Evolutionary conservation across 2,329 filamentous ascomycete species (phyloP), one percentile per base, ranked within the genome.

Genomic region (Endoconidiophora laricicola): DNA sequence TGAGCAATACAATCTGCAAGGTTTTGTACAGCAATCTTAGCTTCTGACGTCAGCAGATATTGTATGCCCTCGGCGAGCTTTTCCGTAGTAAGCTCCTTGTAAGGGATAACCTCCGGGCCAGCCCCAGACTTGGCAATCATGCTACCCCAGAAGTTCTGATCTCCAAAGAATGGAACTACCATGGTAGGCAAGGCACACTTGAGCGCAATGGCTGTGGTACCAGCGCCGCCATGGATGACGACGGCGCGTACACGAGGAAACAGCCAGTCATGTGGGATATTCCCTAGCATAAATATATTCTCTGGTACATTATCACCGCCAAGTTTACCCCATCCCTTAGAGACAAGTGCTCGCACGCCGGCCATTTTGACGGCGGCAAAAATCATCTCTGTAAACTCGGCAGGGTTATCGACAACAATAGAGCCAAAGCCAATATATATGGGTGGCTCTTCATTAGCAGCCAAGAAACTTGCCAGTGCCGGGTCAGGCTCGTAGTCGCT

Each of bases 101-200:
- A 83, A 0, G 81, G 81, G 6, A 85, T 71, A 1, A 80, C 73
- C 40, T 73, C 65, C 0, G 81, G 78, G 0, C 83, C 83, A 0
- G 80, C 81, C 23, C 73, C 72, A 1, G 77, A 70, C 33, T 70
- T 73, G 3, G 69, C 70, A 1, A 86, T 70, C 76, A 83, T 83
- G 16, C 70, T 68, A 2, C 82, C 83, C 83, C 83, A 87, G 59
- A 87, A 87, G 45, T 80, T 73, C 61, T 87, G 83, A 58, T 87
- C 83, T 2, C 83, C 83, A 56, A 87, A 87, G 63, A 87, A 87
- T 0, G 83, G 83, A 2, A 87, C 79, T 23, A 86, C 74, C 74
- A 86, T 81, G 4, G 79, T 85, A 0, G 83, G 83, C 57, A 74
- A 76, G 3, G 73, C 83, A 55, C 74, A 81, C 60, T 82, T 83